These are phyloP conservation scores for Polyporus arcularius DNA, from an alignment of 768 basidiomycete species.

Conservation along the genomic window DNA sequence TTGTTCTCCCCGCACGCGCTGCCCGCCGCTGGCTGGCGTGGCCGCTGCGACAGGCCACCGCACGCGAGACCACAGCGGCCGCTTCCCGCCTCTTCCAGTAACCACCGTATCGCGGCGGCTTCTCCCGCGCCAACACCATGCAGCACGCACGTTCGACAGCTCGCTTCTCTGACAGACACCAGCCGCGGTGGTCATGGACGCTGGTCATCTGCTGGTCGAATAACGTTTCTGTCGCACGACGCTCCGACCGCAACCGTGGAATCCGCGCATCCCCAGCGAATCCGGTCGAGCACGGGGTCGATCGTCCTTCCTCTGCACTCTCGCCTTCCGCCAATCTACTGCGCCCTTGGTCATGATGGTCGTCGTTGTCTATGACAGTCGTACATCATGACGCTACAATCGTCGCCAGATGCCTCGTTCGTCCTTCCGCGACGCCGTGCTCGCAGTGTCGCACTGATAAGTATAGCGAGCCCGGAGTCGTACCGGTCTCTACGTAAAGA, in stretches of 20 bases:
- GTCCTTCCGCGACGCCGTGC: neutral
- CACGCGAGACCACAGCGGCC: neutral
- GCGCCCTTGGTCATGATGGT: neutral
- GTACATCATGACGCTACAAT: neutral
- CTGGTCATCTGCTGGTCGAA: conserved; percentile 16
- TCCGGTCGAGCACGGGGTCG: conserved; percentile 19
- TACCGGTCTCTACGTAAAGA: conserved; percentile 12
- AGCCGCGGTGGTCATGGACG: neutral
- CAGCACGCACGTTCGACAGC: conserved; percentile 21
- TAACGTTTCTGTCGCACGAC: conserved; percentile 18
- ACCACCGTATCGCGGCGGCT: neutral
- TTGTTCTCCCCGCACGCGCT: neutral
- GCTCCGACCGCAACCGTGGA: conserved; percentile 13
- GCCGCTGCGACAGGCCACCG: neutral
- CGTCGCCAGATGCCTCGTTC: neutral
- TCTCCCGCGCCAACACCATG: conserved; percentile 6
- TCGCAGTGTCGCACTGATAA: conserved; percentile 4
- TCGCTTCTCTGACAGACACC: conserved; percentile 13
- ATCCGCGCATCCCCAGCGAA: conserved; percentile 10
- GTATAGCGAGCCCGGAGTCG: conserved; percentile 4
- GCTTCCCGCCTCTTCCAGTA: neutral
- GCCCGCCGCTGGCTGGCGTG: neutral
- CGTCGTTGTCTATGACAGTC: neutral
- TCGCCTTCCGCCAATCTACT: neutral
- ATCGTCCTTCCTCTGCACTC: neutral